A percentile compares a stretch with the other conserved stretches of the same genome.
phyloP scores from a whole-genome alignment of 2,329 filamentous ascomycete species.

The Aspergillus texensis region DNA sequence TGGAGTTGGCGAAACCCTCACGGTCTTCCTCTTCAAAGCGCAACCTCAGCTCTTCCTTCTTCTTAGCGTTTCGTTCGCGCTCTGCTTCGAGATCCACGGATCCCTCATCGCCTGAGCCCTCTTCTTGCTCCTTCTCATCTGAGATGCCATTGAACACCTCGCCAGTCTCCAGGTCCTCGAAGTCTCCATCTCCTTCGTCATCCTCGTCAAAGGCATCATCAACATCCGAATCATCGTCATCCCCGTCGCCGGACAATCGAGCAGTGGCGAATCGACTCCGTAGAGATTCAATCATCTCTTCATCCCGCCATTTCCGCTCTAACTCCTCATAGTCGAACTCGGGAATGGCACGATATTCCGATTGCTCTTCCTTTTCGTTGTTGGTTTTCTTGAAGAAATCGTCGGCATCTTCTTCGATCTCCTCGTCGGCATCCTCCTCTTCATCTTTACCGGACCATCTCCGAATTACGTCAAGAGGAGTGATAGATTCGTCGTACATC shows the following conservation, averaged over 20 bases:
- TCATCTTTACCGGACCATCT: constrained; percentile 77
- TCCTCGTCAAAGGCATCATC: constrained; percentile 59
- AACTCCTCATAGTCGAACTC: constrained; percentile 77
- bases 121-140: constrained; percentile 54
- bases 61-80: constrained; percentile 83
- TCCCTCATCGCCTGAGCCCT: constrained; percentile 46
- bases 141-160: constrained; percentile 53
- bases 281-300: constrained; percentile 75
- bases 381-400: constrained; percentile 64
- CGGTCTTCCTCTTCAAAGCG: constrained; percentile 97
- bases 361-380: constrained; percentile 49
- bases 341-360: constrained; percentile 79
- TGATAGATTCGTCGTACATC: constrained; percentile 83
- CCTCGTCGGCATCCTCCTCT: constrained; percentile 56
- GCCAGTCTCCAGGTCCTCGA: constrained; percentile 82
- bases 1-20: constrained; percentile 85
- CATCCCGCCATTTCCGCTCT: constrained; percentile 80
- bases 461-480: constrained; percentile 72
- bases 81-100: constrained; percentile 74
- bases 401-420: constrained; percentile 66
- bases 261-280: constrained; percentile 75
- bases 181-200: constrained; percentile 75
- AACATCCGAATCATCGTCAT: constrained; percentile 53
- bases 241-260: constrained; percentile 60
- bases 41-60: constrained; percentile 91